phyloP scores from a whole-genome alignment of 331 rosid species.

The Ulmus americana region DNA sequence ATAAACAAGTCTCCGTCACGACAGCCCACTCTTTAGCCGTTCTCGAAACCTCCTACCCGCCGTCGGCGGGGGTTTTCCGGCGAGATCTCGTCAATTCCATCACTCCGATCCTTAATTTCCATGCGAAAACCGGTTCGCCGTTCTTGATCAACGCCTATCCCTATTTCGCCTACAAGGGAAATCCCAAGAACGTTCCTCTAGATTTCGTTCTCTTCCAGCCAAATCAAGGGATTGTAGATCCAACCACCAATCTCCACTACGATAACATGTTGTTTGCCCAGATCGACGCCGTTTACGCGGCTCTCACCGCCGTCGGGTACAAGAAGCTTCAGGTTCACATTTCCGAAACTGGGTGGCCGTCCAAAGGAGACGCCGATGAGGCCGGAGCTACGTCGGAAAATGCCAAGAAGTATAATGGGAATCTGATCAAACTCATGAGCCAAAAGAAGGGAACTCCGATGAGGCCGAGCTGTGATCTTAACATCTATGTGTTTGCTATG shows the following conservation, averaged over 20 bases:
- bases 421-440: conserved; percentile 46
- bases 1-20: conserved; percentile 69
- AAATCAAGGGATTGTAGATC: conserved; percentile 64
- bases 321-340: conserved; percentile 70
- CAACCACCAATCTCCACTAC: conserved; percentile 60
- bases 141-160: conserved; percentile 91
- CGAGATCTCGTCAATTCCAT: conserved; percentile 50
- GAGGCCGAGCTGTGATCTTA: conserved; percentile 63
- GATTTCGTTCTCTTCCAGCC: conserved; percentile 81
- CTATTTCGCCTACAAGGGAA: conserved; percentile 77
- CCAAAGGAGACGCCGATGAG: conserved; percentile 78
- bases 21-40: conserved; percentile 77
- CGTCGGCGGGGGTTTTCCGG: conserved; percentile 75
- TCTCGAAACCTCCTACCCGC: conserved; percentile 74
- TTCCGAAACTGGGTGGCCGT: conserved; percentile 98
- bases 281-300: conserved; percentile 86
- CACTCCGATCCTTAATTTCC: conserved; percentile 62
- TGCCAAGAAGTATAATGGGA: conserved; percentile 85
- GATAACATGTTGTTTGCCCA: conserved; percentile 91
- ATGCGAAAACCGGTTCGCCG: conserved; percentile 73
- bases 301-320: conserved; percentile 48
- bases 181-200: conserved; percentile 59
- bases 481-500: conserved; percentile 80
- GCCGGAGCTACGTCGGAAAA: conserved; percentile 73
- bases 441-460: conserved; percentile 73